phyloP scores from a whole-genome alignment of 805 yeast species.

The Isabelozyma rhagii region DNA sequence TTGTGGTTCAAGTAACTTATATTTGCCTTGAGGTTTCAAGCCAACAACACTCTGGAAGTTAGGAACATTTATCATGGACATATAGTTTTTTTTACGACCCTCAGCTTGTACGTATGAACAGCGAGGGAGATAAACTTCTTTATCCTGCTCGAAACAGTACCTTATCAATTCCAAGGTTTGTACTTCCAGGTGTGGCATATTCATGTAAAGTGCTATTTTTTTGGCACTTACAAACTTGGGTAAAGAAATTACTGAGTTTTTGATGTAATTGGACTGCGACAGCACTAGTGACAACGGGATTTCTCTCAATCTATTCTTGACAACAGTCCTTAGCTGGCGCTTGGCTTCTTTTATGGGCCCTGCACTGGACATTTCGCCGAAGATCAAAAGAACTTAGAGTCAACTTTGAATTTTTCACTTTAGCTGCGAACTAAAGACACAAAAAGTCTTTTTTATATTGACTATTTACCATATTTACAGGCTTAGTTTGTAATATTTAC shows the following conservation, averaged over 20 bases:
- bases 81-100: slow-evolving; percentile 35
- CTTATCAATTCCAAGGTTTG: slow-evolving; percentile 55
- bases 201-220: slow-evolving; percentile 67
- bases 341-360: slow-evolving; percentile 16
- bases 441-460: neutral
- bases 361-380: neutral
- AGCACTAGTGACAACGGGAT: slow-evolving; percentile 13
- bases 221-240: slow-evolving; percentile 43
- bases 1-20: slow-evolving; percentile 64
- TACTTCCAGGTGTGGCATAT: slow-evolving; percentile 70
- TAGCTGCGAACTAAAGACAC: neutral
- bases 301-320: slow-evolving; percentile 17
- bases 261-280: slow-evolving; percentile 23
- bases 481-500: neutral
- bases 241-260: slow-evolving; percentile 11
- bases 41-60: slow-evolving; percentile 37
- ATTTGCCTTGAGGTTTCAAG: slow-evolving; percentile 67
- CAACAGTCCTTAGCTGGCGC: slow-evolving; percentile 17
- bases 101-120: slow-evolving; percentile 30
- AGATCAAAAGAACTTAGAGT: neutral
- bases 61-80: slow-evolving; percentile 56
- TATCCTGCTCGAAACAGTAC: slow-evolving; percentile 47
- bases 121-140: slow-evolving; percentile 58
- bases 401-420: too few relatives aligned
- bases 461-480: neutral